Evolutionary conservation across 352 stramenopile species (phyloP).

Genomic region (Globisporangium canariense): DNA sequence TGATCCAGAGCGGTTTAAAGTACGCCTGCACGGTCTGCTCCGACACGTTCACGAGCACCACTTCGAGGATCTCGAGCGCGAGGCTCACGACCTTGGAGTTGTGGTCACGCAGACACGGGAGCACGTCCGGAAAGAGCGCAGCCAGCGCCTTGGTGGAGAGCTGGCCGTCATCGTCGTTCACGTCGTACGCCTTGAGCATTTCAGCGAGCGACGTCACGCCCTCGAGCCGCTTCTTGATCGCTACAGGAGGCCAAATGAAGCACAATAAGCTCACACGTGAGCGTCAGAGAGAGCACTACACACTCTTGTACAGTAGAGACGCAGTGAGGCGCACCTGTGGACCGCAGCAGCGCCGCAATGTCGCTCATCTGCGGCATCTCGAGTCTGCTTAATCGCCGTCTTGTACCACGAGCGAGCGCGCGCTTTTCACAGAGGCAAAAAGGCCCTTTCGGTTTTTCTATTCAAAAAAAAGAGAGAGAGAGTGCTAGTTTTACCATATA

Average conservation of each 20-base stretch:
- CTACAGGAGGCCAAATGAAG: constrained; percentile 16
- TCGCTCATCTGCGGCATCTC: constrained; percentile 36
- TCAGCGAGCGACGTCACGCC: constrained; percentile 59
- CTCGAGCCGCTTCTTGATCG: constrained; percentile 79
- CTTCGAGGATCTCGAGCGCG: constrained; percentile 60
- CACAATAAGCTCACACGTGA: background rate
- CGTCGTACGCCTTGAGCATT: constrained; percentile 29
- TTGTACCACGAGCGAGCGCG: constrained; percentile 11
- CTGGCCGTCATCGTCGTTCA: constrained; percentile 7
- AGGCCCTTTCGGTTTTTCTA: constrained; percentile 5
- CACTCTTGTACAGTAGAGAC: too few relatives aligned
- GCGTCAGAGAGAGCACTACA: background rate
- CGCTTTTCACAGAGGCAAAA: constrained; percentile 10
- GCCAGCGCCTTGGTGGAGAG: constrained; percentile 35
- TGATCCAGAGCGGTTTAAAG: constrained; percentile 67
- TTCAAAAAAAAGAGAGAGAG: background rate
- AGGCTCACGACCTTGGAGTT: constrained; percentile 78
- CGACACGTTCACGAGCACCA: constrained; percentile 44
- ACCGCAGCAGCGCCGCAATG: constrained; percentile 53
- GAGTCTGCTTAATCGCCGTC: background rate
- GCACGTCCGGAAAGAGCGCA: constrained; percentile 44
- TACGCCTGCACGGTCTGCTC: constrained; percentile 43
- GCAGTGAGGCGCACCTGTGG: constrained; percentile 31
- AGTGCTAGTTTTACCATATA: too few relatives aligned
- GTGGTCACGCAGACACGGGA: constrained; percentile 76